These are phyloP conservation scores for Capronia epimyces DNA, from an alignment of 2,329 filamentous ascomycete species.

Conservation along the genomic window DNA sequence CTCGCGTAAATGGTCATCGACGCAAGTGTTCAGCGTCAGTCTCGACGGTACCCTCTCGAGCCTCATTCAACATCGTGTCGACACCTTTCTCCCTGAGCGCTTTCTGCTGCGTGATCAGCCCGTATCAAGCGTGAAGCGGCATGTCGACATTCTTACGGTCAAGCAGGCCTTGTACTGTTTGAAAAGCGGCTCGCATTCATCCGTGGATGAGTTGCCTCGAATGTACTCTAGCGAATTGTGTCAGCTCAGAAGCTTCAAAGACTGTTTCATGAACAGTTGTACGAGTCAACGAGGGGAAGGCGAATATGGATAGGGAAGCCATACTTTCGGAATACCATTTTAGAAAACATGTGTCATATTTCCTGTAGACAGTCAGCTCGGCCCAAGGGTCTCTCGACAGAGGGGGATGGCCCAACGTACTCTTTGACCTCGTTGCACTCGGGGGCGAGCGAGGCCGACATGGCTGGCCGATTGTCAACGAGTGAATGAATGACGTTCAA, in stretches of 20 bases:
- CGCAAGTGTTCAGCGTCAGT: constrained; percentile 68
- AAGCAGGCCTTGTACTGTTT: constrained; percentile 84
- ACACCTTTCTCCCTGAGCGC: constrained; percentile 85
- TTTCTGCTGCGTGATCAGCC: constrained; percentile 50
- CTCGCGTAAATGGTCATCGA: constrained; percentile 22
- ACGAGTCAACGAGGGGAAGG: no score
- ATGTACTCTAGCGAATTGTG: constrained; percentile 68
- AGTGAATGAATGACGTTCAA: not conserved
- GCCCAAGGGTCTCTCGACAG: not conserved
- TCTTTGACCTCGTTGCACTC: constrained; percentile 96
- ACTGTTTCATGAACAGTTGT: no score
- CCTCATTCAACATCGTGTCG: constrained; percentile 86
- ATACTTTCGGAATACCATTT: constrained; percentile 99
- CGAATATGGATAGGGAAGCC: constrained; percentile 37
- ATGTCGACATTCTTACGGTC: constrained; percentile 53
- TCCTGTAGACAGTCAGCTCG: constrained; percentile 48
- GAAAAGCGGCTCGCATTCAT: constrained; percentile 83
- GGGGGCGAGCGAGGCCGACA: constrained; percentile 91
- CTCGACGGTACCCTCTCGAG: constrained; percentile 80
- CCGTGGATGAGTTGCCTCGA: constrained; percentile 71
- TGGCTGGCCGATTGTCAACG: constrained; percentile 36
- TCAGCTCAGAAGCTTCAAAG: constrained; percentile 19
- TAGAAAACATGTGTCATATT: constrained; percentile 93
- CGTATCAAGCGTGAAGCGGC: not conserved
- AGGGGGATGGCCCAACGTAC: constrained; percentile 48